These are phyloP conservation scores for Phytophthora pistaciae DNA, from an alignment of 352 stramenopile genomes.

Conservation along the genomic window DNA sequence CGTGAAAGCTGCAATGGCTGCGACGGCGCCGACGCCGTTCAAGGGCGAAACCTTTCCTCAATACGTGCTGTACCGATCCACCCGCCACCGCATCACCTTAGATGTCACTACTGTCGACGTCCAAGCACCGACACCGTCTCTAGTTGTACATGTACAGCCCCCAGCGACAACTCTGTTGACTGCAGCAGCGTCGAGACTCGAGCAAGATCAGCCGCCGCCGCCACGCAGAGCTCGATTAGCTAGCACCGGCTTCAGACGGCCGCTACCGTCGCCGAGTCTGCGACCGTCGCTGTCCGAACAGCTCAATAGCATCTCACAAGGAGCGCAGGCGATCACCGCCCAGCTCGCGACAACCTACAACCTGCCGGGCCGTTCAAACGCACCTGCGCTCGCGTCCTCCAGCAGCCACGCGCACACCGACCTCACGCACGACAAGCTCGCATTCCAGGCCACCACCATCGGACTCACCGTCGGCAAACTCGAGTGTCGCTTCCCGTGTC, in stretches of 20 bases:
- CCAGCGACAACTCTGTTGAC: conserved; percentile 18
- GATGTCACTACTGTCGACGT: neutral
- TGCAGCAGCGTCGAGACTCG: conserved; percentile 6
- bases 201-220: conserved; percentile 9
- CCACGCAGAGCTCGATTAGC: conserved; percentile 10
- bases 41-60: conserved; percentile 73
- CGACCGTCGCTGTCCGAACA: conserved; percentile 73
- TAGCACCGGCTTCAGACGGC: conserved; percentile 3
- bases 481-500: conserved; percentile 70
- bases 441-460: conserved; percentile 64
- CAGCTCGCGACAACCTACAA: conserved; percentile 59
- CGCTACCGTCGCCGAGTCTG: conserved; percentile 17
- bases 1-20: conserved; percentile 14
- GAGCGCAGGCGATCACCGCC: conserved; percentile 56
- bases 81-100: conserved; percentile 13
- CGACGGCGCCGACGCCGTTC: conserved; percentile 42
- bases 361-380: conserved; percentile 25
- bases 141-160: neutral
- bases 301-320: conserved; percentile 63
- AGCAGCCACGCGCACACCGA: neutral
- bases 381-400: conserved; percentile 4
- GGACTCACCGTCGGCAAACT: conserved; percentile 60
- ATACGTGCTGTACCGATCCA: conserved; percentile 56
- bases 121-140: neutral
- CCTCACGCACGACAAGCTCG: conserved; percentile 2